These are phyloP conservation scores for Tetrahymena borealis DNA, from an alignment of 73 alveolate genomes.

Conservation along the genomic window DNA sequence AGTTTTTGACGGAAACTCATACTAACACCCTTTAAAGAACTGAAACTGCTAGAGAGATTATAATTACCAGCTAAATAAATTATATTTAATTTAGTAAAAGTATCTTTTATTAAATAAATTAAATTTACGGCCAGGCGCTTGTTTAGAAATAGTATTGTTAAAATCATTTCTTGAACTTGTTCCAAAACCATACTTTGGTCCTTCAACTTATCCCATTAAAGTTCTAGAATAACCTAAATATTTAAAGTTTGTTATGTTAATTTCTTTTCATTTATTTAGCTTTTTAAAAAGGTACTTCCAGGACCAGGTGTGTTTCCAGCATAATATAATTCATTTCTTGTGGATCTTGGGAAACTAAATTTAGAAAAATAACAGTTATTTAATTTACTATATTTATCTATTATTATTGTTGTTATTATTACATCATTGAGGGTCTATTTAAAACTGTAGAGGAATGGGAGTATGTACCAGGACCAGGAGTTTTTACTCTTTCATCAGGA, in stretches of 20 bases:
- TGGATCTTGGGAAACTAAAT: conserved; percentile 21
- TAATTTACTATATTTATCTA: background rate
- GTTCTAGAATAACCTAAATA: background rate
- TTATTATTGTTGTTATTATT: background rate
- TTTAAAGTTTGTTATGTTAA: background rate
- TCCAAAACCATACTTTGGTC: conserved; percentile 37
- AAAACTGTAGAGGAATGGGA: conserved; percentile 14
- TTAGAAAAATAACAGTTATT: background rate
- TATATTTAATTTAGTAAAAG: background rate
- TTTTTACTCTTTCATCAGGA: background rate
- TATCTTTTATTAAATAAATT: background rate
- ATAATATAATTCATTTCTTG: conserved; percentile 19
- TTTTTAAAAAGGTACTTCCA: conserved; percentile 12
- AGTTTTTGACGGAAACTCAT: background rate
- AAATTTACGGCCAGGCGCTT: background rate
- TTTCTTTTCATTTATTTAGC: background rate
- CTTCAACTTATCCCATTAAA: background rate
- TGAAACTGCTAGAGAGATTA: background rate
- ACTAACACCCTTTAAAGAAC: background rate
- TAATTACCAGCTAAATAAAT: background rate
- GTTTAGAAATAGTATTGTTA: background rate
- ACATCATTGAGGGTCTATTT: conserved; percentile 33
- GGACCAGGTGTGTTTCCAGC: conserved; percentile 27
- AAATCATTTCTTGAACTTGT: conserved; percentile 31
- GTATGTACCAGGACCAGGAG: conserved; percentile 44